Percentiles rank a stretch among this genome's conserved stretches.
Evolutionary conservation across 2,329 filamentous ascomycete genomes (phyloP).

Genomic region (Fusarium guadeloupense): DNA sequence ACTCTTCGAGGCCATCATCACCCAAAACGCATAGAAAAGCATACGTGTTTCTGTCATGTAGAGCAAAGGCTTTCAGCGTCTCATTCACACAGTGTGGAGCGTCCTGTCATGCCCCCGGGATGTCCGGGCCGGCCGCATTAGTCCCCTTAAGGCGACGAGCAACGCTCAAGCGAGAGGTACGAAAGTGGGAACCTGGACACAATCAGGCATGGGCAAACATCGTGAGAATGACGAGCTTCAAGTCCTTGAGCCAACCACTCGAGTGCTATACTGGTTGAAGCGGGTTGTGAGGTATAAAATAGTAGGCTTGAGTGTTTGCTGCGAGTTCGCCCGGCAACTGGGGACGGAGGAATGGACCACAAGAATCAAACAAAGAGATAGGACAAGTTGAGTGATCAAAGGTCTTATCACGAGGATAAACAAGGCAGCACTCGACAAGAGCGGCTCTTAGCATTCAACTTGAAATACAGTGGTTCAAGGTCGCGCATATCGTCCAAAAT

Average conservation of each 20-base stretch:
- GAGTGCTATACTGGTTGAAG: background rate
- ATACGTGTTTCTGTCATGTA: background rate
- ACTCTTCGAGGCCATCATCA: background rate
- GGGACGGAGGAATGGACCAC: constrained; percentile 1
- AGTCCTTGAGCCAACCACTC: background rate
- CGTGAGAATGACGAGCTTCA: background rate
- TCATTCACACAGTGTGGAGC: constrained; percentile 30
- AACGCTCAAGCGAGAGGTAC: constrained; percentile 33
- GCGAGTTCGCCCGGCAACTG: constrained; percentile 8
- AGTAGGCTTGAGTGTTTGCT: background rate
- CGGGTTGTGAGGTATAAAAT: background rate
- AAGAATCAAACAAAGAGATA: constrained; percentile 35
- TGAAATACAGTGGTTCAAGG: background rate
- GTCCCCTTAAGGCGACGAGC: constrained; percentile 33
- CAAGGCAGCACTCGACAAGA: background rate
- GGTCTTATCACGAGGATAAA: background rate
- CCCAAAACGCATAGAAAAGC: background rate
- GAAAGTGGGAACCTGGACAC: constrained; percentile 29
- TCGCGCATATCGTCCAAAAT: background rate
- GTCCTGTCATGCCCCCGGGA: constrained; percentile 19
- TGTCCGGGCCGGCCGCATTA: constrained; percentile 35
- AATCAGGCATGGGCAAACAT: constrained; percentile 21
- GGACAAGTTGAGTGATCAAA: background rate
- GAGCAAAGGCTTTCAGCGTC: background rate
- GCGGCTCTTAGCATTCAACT: background rate